Percentiles rank a stretch among this genome's conserved stretches.
Conservation (phyloP, 148 eudicot species). For the Rhododendron kiyosumense region DNA sequence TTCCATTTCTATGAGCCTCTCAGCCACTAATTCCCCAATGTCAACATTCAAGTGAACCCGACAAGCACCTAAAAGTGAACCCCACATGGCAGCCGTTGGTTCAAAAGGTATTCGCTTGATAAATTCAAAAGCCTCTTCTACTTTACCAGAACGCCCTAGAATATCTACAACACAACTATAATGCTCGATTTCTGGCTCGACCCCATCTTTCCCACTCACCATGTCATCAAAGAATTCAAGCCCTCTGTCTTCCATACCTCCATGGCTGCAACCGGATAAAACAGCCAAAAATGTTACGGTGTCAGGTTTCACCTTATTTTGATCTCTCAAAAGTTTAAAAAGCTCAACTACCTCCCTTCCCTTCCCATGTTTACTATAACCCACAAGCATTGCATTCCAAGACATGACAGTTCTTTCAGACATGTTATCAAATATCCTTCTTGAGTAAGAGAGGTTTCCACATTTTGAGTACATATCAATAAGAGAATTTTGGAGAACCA, state of each 20-base stretch:
- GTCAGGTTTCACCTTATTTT: conserved; percentile 54
- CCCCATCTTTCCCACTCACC: conserved; percentile 35
- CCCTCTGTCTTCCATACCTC: conserved; percentile 67
- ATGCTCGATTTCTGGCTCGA: conserved; percentile 66
- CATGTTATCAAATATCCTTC: conserved; percentile 69
- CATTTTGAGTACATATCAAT: conserved; percentile 97
- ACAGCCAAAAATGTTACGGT: conserved; percentile 62
- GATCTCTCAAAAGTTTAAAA: conserved; percentile 52
- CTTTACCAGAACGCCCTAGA: conserved; percentile 73
- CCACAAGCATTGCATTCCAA: conserved; percentile 94
- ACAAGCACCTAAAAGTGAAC: conserved; percentile 87
- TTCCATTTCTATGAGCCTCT: conserved; percentile 56
- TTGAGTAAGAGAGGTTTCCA: conserved; percentile 68
- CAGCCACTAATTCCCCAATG: conserved; percentile 61
- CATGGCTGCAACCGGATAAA: conserved; percentile 87
- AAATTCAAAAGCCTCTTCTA: conserved; percentile 61
- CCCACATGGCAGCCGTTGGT: conserved; percentile 88
- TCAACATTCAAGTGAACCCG: conserved; percentile 55
- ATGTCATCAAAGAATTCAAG: conserved; percentile 55
- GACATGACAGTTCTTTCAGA: conserved; percentile 68
- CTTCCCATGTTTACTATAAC: conserved; percentile 77
- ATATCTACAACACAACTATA: conserved; percentile 85
- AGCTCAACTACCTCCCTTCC: conserved; percentile 53
- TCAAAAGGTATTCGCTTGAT: conserved; percentile 62
- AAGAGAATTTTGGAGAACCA: conserved; percentile 69